Conservation (phyloP, 2,329 filamentous ascomycete species). For the Coniella vitis region DNA sequence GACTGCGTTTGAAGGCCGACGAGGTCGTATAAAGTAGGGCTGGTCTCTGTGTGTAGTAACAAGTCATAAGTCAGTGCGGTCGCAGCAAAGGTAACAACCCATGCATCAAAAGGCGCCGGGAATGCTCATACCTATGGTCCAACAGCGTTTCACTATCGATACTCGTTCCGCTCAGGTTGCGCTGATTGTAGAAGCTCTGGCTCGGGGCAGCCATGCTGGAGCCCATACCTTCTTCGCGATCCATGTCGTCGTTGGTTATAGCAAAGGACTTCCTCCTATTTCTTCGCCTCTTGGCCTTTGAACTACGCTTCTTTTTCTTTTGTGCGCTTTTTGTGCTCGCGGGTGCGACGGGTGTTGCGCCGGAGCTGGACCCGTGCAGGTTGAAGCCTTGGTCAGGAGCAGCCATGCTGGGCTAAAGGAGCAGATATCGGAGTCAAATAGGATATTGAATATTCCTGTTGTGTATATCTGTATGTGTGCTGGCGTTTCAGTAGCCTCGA, state of each 20-base stretch:
- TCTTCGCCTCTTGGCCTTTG: slow-evolving; percentile 59
- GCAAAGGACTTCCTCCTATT: slow-evolving; percentile 76
- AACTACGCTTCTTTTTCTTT: slow-evolving; percentile 62
- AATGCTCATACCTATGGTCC: slow-evolving; percentile 65
- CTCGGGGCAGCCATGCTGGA: slow-evolving; percentile 20
- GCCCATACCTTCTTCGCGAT: slow-evolving; percentile 25
- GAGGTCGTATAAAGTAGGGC: slow-evolving; percentile 51
- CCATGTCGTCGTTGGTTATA: slow-evolving; percentile 49
- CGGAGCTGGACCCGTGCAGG: slow-evolving; percentile 1
- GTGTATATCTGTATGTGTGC: too few relatives aligned
- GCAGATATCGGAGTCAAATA: not conserved
- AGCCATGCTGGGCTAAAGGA: slow-evolving; percentile 2
- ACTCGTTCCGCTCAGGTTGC: slow-evolving; percentile 73
- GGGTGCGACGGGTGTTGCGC: slow-evolving; percentile 5
- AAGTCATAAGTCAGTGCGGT: slow-evolving; percentile 5
- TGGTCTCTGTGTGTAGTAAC: slow-evolving; percentile 41
- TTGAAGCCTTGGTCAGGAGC: not conserved
- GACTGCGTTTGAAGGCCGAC: slow-evolving; percentile 49
- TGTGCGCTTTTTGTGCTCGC: slow-evolving; percentile 16
- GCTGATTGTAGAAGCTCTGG: slow-evolving; percentile 43
- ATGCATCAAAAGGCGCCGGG: not conserved
- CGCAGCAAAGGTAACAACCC: slow-evolving; percentile 6
- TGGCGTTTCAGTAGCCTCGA: too few relatives aligned
- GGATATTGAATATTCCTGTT: not conserved
- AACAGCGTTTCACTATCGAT: slow-evolving; percentile 82